Evolutionary conservation across 352 stramenopile species (phyloP).

Genomic region (Phytophthora chlamydospora): DNA sequence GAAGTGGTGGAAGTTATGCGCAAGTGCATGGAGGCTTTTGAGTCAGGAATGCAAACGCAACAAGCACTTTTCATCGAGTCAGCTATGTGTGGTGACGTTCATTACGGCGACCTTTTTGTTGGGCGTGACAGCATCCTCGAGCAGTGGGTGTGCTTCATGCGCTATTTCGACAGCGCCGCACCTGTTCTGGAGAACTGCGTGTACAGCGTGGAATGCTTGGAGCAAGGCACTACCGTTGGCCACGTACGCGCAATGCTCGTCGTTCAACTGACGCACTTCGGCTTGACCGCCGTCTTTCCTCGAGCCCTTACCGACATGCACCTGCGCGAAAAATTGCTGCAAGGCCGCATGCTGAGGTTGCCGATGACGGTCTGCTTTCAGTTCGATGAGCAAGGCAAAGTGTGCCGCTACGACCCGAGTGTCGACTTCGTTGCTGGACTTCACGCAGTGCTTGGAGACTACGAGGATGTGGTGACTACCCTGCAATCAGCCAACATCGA

Average conservation of each 20-base stretch:
- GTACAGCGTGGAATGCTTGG: conserved; percentile 14
- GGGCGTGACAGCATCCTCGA: conserved; percentile 25
- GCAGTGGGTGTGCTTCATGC: conserved; percentile 20
- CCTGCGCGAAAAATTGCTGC: conserved; percentile 26
- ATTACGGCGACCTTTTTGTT: conserved; percentile 16
- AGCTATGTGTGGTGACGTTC: conserved; percentile 24
- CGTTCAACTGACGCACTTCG: conserved; percentile 14
- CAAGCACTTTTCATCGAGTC: conserved; percentile 25
- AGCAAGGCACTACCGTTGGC: conserved; percentile 6
- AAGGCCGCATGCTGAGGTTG: conserved; percentile 12
- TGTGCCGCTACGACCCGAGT: conserved; percentile 19
- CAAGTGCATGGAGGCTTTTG: conserved; percentile 25
- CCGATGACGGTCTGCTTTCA: conserved; percentile 29
- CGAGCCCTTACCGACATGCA: neutral
- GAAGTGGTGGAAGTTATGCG: conserved; percentile 18
- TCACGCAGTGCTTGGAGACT: conserved; percentile 19
- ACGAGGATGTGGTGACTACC: conserved; percentile 22
- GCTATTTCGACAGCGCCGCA: conserved; percentile 10
- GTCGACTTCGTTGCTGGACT: conserved; percentile 35
- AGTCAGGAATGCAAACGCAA: conserved; percentile 10
- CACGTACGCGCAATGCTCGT: conserved; percentile 15
- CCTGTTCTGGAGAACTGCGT: conserved; percentile 10
- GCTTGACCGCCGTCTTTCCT: conserved; percentile 22
- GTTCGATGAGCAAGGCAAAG: conserved; percentile 37
- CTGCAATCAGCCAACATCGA: conserved; percentile 31